Conservation (phyloP, 2,329 filamentous ascomycete genomes). For the Aspergillus sp. region DNA sequence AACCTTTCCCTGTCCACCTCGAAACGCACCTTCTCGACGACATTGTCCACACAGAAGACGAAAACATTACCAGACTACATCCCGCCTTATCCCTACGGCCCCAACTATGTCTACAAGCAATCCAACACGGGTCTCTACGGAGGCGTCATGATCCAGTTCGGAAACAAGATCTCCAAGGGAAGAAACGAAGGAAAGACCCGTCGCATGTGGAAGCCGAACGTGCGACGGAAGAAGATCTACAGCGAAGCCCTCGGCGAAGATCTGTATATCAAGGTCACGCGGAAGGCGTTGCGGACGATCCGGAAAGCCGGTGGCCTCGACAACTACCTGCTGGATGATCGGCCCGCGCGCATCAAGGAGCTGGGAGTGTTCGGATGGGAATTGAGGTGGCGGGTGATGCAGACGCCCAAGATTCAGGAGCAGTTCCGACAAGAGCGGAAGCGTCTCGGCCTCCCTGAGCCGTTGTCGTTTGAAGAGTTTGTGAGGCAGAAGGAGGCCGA, state of each 20-base stretch:
- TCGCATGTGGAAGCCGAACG: conserved; percentile 50
- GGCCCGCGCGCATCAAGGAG: conserved; percentile 75
- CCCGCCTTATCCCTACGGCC: conserved; percentile 49
- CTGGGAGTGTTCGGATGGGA: conserved; percentile 89
- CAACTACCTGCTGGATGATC: conserved; percentile 82
- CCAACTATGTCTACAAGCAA: conserved; percentile 45
- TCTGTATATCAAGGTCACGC: conserved; percentile 47
- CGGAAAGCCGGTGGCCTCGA: conserved; percentile 87
- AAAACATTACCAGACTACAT: conserved; percentile 36
- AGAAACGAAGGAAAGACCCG: conserved; percentile 50
- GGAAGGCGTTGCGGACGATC: conserved; percentile 56
- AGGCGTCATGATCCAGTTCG: conserved; percentile 45
- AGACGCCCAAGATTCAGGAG: conserved; percentile 66
- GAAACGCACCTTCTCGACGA: conserved; percentile 40
- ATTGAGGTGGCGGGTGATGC: conserved; percentile 85
- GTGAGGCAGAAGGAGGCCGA: conserved; percentile 43
- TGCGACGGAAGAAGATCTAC: conserved; percentile 47
- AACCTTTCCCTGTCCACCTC: conserved; percentile 37
- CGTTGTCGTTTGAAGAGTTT: conserved; percentile 43
- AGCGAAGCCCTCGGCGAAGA: conserved; percentile 44
- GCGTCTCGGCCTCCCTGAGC: conserved; percentile 62
- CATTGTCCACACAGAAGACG: conserved; percentile 30
- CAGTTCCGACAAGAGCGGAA: conserved; percentile 65
- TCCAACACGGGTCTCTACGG: conserved; percentile 50
- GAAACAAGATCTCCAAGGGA: conserved; percentile 51